These are phyloP conservation scores for Teratosphaeriaceae sp. DNA, from an alignment of 2,329 filamentous ascomycete species.

Conservation along the genomic window DNA sequence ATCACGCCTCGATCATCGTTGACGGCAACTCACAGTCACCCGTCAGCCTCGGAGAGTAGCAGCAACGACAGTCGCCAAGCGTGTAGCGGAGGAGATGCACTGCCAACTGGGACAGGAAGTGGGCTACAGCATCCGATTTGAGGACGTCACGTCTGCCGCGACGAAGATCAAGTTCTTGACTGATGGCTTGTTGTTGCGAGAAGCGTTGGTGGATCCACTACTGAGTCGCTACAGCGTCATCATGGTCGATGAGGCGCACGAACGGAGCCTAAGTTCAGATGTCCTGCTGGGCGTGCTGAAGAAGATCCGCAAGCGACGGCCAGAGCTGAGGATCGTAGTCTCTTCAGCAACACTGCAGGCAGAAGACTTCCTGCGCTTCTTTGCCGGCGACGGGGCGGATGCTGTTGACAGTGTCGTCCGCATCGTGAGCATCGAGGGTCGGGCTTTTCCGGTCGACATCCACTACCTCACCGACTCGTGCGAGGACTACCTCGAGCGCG, in stretches of 20 bases:
- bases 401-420: conserved; percentile 38
- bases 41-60: conserved; percentile 77
- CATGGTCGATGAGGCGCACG: conserved; percentile 97
- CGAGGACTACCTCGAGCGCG: conserved; percentile 80
- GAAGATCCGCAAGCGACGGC: conserved; percentile 74
- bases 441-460: conserved; percentile 81
- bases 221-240: conserved; percentile 88
- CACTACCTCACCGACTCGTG: conserved; percentile 71
- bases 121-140: conserved; percentile 86
- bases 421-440: conserved; percentile 80
- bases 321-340: conserved; percentile 79
- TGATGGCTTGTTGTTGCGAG: conserved; percentile 82
- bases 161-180: conserved; percentile 95
- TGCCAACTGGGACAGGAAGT: conserved; percentile 79
- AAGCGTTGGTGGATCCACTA: conserved; percentile 87
- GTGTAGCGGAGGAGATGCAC: conserved; percentile 83
- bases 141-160: conserved; percentile 81
- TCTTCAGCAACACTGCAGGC: conserved; percentile 93
- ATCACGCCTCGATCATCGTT: conserved; percentile 6
- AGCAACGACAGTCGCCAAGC: conserved; percentile 78
- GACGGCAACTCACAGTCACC: conserved; percentile 27
- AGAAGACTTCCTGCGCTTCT: conserved; percentile 77
- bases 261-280: conserved; percentile 87
- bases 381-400: conserved; percentile 44
- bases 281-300: conserved; percentile 83